A percentile compares a stretch with the other conserved stretches of the same genome.
phyloP scores from a whole-genome alignment of 768 basidiomycete genomes.

The Peribolospora baueri region DNA sequence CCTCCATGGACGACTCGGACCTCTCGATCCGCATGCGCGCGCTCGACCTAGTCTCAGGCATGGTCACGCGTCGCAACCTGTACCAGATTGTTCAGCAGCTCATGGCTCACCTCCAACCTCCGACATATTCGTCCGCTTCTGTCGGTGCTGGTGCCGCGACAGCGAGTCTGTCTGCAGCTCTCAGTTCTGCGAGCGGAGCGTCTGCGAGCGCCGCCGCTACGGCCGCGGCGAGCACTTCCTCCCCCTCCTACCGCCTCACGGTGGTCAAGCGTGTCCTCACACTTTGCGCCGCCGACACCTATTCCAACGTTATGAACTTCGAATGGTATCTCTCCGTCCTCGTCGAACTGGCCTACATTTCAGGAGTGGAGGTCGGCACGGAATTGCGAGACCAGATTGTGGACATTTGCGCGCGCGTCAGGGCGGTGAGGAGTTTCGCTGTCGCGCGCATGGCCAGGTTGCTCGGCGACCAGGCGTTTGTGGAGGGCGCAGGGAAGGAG shows the following conservation, averaged over 20 bases:
- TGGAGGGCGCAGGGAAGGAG: constrained; percentile 16
- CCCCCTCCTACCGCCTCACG: constrained; percentile 61
- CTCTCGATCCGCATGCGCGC: constrained; percentile 91
- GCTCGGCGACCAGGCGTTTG: constrained; percentile 48
- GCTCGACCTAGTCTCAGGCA: constrained; percentile 72
- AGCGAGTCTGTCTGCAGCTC: constrained; percentile 11
- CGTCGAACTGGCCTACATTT: constrained; percentile 69
- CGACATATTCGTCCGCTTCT: constrained; percentile 11
- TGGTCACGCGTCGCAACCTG: constrained; percentile 66
- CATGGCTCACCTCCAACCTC: constrained; percentile 44
- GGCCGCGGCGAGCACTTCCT: constrained; percentile 22
- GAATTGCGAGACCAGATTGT: constrained; percentile 64
- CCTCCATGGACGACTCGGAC: constrained; percentile 75
- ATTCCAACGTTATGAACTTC: constrained; percentile 71
- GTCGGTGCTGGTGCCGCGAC: constrained; percentile 30
- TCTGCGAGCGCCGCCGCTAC: constrained; percentile 7
- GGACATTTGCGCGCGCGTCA: constrained; percentile 63
- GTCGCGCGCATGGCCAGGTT: constrained; percentile 63
- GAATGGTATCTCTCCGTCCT: constrained; percentile 95
- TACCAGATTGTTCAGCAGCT: constrained; percentile 78
- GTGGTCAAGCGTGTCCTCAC: constrained; percentile 58
- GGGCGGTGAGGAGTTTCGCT: constrained; percentile 46
- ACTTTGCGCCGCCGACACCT: constrained; percentile 42
- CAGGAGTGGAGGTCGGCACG: constrained; percentile 40
- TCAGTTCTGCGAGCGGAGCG: constrained; percentile 4